Percentiles rank a stretch among this genome's conserved stretches.
These are phyloP conservation scores for Entonaema liquescens DNA, from an alignment of 495 filamentous ascomycete species.

Conservation along the genomic window DNA sequence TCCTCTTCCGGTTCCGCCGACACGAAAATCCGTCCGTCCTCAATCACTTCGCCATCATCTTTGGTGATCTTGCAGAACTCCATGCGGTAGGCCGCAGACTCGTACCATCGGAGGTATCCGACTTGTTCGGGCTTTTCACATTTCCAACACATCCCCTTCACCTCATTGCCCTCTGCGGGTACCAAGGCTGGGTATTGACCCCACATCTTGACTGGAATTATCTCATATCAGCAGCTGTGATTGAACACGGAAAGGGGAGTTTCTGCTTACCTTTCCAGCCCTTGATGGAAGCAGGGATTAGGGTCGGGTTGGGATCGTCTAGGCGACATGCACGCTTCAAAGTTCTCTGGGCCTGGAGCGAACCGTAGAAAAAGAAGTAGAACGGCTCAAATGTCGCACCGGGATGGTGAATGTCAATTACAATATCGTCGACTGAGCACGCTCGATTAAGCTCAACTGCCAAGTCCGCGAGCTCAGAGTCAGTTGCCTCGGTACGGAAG, in stretches of 20 bases:
- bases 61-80: conserved; percentile 24
- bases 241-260: not conserved
- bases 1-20: not conserved
- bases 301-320: not conserved
- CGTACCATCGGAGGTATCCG: conserved; percentile 5
- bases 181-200: conserved; percentile 25
- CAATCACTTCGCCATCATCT: conserved; percentile 25
- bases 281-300: conserved; percentile 16
- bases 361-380: conserved; percentile 46
- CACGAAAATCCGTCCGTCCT: conserved; percentile 36
- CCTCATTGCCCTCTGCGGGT: conserved; percentile 5
- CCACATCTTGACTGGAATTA: conserved; percentile 27
- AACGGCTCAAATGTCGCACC: conserved; percentile 34
- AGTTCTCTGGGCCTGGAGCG: conserved; percentile 23
- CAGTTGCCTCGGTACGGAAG: conserved; percentile 3
- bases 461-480: not conserved
- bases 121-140: conserved; percentile 30
- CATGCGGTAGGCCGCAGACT: conserved; percentile 29
- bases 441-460: not conserved
- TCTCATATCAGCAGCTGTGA: conserved; percentile 3
- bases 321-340: not conserved
- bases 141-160: conserved; percentile 28
- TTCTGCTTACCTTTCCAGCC: conserved; percentile 27
- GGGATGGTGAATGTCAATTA: not conserved
- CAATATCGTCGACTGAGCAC: not conserved